Evolutionary conservation across 768 basidiomycete species (phyloP).

Genomic region (Roridomyces roridus): DNA sequence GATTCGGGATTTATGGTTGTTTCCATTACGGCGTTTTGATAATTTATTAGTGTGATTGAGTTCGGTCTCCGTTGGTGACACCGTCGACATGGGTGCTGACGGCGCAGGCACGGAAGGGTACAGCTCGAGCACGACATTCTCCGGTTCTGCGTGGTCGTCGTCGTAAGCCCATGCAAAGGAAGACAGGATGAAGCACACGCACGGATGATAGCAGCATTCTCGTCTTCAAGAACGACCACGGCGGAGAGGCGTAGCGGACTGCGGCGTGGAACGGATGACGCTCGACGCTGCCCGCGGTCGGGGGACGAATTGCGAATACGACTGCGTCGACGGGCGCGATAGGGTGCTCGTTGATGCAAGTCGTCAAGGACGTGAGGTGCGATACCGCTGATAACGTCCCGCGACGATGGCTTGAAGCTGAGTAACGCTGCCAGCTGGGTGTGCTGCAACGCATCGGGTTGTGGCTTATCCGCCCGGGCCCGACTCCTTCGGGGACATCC

Average conservation of each 20-base stretch:
- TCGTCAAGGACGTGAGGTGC: constrained; percentile 25
- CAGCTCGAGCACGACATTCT: constrained; percentile 5
- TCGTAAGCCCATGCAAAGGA: background rate
- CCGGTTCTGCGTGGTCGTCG: background rate
- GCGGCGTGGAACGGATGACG: background rate
- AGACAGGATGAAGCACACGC: background rate
- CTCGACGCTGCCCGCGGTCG: background rate
- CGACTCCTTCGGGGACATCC: background rate
- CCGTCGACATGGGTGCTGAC: background rate
- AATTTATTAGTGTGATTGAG: background rate
- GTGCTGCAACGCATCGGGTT: constrained; percentile 8
- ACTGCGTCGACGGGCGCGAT: background rate
- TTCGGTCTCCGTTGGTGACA: background rate
- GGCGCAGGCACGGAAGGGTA: background rate
- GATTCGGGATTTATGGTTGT: constrained; percentile 5
- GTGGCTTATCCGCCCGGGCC: background rate
- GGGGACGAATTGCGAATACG: background rate
- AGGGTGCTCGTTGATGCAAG: background rate
- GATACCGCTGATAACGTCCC: constrained; percentile 24
- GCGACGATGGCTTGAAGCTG: constrained; percentile 21
- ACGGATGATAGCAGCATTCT: constrained; percentile 7
- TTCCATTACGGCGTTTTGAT: background rate
- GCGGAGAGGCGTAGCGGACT: constrained; percentile 17
- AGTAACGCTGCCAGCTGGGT: constrained; percentile 20
- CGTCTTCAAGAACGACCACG: background rate